Base-by-base conservation (phyloP, 352 stramenopile species). In the Phytophthora tubulina region DNA sequence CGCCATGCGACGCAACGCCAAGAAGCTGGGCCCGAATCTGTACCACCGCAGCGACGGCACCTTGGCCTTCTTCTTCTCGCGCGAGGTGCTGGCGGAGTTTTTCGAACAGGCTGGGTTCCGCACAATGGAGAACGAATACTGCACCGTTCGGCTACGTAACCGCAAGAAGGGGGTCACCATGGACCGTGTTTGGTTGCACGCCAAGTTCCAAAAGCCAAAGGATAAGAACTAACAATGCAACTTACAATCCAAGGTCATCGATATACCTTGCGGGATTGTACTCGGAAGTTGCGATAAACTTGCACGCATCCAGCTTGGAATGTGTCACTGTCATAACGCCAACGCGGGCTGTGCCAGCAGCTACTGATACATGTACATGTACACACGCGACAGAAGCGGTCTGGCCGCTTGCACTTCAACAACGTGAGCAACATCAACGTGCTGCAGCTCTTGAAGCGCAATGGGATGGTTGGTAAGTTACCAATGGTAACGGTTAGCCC, bases 121-220 rank as follows among this genome's bases (percentile, higher is more conserved):
- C 13, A 65, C 72, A 32, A 21, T 93, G 4, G 86, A 94, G 67
- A 93, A 87, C 55, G 80, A 89, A 57, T 95, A 95, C 57, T 88
- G 79, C 75, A 95, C 86, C 2, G 88, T 95, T 53, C 81, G 83
- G 35, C 68, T 95, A 39, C 75, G 70, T 49, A 95, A 95, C 70
- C 86, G 85, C 60, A 91, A 89, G 73, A 92, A 89, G 32, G 45
- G 71, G 41, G 75, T 90, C 44, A 75, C 72, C 31, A 95, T 95
- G 88, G 82, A 95, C 65, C 84, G 88, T 55, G 88, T 95, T 27
- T 95, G 85, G 84, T 56, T 95, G 57, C 86, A 95, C 54, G 88
- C 83, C 14, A 95, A 93, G 72, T 82, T 88, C 17, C 66, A 73
- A 45, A 95, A 93, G 51, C 51, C 72, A 3, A 21, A 72, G 15